These are phyloP conservation scores for Dictyostelium firmibasis DNA, from an alignment of 78 protist species.

Conservation along the genomic window DNA sequence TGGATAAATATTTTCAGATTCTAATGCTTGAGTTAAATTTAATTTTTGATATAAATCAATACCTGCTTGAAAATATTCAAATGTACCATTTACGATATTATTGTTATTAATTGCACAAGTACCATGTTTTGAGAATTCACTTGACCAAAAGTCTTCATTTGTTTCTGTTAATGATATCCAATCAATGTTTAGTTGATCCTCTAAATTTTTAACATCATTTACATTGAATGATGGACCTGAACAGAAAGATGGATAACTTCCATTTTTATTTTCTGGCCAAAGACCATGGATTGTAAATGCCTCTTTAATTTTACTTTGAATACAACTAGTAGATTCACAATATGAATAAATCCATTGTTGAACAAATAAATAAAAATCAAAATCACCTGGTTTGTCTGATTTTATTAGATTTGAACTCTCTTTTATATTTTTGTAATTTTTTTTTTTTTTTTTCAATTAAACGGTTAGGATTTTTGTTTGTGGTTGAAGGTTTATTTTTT, in stretches of 20 bases:
- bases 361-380: constrained; percentile 54
- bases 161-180: constrained; percentile 62
- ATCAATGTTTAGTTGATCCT: neutral
- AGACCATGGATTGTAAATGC: constrained; percentile 61
- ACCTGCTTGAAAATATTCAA: constrained; percentile 3
- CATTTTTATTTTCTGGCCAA: constrained; percentile 61
- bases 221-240: constrained; percentile 19
- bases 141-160: constrained; percentile 50
- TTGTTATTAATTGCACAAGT: constrained; percentile 1
- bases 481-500: no score
- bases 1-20: neutral
- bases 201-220: neutral
- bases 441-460: no score
- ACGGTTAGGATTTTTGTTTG: no score
- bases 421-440: no score
- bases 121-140: constrained; percentile 59
- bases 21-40: constrained; percentile 37
- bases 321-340: constrained; percentile 24
- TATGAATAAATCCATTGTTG: constrained; percentile 71
- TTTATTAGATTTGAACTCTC: no score
- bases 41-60: neutral
- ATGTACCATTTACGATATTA: neutral
- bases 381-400: constrained; percentile 41
- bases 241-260: constrained; percentile 40
- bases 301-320: constrained; percentile 14